A percentile compares a stretch with the other conserved stretches of the same genome.
Conservation (phyloP, 805 yeast genomes). For the Lachancea cidri region DNA sequence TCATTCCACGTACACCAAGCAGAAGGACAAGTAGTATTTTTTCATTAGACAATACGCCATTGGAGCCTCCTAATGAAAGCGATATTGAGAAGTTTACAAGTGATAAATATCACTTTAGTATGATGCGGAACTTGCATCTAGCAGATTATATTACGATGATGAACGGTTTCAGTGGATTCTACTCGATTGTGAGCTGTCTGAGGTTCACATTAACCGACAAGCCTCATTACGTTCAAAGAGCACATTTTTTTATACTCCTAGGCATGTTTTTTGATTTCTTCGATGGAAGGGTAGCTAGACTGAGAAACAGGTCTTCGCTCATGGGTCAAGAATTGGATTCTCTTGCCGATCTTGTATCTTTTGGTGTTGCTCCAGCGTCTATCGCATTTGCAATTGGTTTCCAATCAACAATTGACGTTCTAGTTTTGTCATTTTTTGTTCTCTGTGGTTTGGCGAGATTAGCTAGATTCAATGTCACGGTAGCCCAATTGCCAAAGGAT, state of each 20-base stretch:
- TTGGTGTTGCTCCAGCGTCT: constrained; percentile 93
- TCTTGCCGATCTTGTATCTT: constrained; percentile 88
- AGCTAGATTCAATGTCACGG: constrained; percentile 94
- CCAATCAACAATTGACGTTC: constrained; percentile 74
- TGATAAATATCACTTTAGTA: constrained; percentile 80
- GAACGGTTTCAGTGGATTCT: constrained; percentile 92
- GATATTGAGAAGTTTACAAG: constrained; percentile 77
- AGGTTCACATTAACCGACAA: constrained; percentile 70
- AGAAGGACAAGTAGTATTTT: constrained; percentile 55
- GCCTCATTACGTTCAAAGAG: constrained; percentile 72
- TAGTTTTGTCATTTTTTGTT: constrained; percentile 75
- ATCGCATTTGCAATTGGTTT: constrained; percentile 90
- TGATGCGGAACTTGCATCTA: constrained; percentile 83
- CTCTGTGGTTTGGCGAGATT: constrained; percentile 89
- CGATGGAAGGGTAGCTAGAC: constrained; percentile 95
- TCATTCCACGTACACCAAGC: constrained; percentile 33
- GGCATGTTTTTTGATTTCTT: constrained; percentile 95
- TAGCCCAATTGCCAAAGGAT: constrained; percentile 89
- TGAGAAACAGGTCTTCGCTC: constrained; percentile 83
- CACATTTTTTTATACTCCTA: constrained; percentile 81
- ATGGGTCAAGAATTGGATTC: constrained; percentile 98
- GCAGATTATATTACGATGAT: constrained; percentile 94
- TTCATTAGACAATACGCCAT: constrained; percentile 44
- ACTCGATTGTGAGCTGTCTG: constrained; percentile 79
- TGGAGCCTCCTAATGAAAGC: constrained; percentile 71